A percentile compares a stretch with the other conserved stretches of the same genome.
Evolutionary conservation across 225 moss, liverwort and hornwort species (phyloP).

Genomic region (Ulota crispa): DNA sequence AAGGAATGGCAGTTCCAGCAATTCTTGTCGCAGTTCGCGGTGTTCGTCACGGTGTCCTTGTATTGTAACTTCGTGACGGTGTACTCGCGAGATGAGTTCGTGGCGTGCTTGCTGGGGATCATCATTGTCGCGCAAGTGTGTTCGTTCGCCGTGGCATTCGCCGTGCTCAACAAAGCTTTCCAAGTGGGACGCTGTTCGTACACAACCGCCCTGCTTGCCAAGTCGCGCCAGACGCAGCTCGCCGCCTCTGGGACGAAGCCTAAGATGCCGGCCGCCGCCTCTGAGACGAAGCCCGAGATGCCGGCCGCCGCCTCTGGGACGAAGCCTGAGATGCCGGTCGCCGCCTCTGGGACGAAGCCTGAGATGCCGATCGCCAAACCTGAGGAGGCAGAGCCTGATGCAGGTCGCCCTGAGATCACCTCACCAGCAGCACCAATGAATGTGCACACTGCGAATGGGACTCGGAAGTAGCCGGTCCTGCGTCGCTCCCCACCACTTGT

Average conservation of each 20-base stretch:
- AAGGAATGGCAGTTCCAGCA: conserved; percentile 27
- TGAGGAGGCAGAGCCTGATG: no score
- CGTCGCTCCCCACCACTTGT: no score
- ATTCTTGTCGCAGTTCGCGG: conserved; percentile 9
- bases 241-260: no score
- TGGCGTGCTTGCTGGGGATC: conserved; percentile 18
- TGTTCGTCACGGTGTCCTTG: neutral
- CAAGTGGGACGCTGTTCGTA: neutral
- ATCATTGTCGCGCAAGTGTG: conserved; percentile 28
- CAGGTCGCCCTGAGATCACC: no score
- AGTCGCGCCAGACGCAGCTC: neutral
- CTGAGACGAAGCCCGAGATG: no score
- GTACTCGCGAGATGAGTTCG: neutral
- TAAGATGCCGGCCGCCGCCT: no score
- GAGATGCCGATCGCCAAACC: no score
- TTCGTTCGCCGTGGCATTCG: conserved; percentile 10
- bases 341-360: no score
- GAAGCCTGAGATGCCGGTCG: neutral
- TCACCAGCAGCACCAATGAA: no score
- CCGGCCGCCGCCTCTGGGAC: no score
- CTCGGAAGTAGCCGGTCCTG: no score
- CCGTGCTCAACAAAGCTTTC: neutral
- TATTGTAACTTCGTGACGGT: conserved; percentile 9
- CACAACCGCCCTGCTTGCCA: neutral
- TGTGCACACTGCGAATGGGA: no score